Percentiles rank a stretch among this genome's conserved stretches.
Evolutionary conservation across 345 rosid genomes (phyloP).

Genomic region (Lenwebbia sp.): DNA sequence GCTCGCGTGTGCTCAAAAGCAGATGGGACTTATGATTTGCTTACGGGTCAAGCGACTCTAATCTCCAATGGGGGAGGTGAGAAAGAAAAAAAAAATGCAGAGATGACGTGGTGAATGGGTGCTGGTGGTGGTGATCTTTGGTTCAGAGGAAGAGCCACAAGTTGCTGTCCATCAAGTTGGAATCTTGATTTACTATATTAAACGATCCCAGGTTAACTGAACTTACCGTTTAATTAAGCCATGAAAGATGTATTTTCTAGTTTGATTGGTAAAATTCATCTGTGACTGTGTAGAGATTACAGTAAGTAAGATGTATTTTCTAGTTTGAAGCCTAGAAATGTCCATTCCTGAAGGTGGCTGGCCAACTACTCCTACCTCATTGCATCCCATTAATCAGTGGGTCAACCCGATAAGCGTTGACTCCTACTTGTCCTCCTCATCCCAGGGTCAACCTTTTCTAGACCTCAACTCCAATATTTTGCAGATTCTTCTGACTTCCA

Average conservation of each 20-base stretch:
- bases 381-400: background rate
- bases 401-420: background rate
- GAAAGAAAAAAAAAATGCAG: background rate
- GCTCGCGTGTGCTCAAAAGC: background rate
- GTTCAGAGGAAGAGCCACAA: background rate
- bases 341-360: background rate
- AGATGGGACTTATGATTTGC: background rate
- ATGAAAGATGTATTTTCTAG: background rate
- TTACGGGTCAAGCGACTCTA: background rate
- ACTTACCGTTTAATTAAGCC: background rate
- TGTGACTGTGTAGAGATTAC: background rate
- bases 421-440: background rate
- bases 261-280: background rate
- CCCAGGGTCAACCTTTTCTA: background rate
- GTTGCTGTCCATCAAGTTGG: background rate
- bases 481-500: background rate
- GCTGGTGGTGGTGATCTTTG: background rate
- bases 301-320: background rate
- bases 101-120: background rate
- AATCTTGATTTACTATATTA: background rate
- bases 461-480: background rate
- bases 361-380: background rate
- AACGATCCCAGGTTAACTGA: background rate
- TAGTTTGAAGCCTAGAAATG: background rate
- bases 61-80: background rate